Percentiles rank a stretch among this genome's conserved stretches.
Conservation (phyloP, 345 rosid genomes). For the Pugionium cornutum region DNA sequence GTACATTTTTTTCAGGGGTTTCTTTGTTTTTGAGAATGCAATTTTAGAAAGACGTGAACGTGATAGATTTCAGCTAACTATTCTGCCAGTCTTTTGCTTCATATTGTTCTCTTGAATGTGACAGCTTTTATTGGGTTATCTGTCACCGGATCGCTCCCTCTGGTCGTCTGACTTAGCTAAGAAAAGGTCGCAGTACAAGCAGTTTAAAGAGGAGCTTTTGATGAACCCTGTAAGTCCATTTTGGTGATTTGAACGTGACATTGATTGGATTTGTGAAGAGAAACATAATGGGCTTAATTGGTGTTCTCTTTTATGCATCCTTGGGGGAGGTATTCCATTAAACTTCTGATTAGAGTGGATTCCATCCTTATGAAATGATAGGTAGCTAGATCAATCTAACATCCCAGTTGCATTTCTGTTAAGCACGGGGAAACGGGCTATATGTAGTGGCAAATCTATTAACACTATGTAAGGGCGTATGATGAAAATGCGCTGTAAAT, state of each 20-base stretch:
- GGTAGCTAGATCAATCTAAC: not conserved
- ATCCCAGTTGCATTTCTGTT: not conserved
- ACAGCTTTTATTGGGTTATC: constrained; percentile 84
- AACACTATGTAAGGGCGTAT: not conserved
- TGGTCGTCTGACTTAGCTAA: constrained; percentile 85
- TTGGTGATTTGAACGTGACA: constrained; percentile 2
- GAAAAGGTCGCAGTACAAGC: constrained; percentile 88
- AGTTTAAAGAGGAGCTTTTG: constrained; percentile 84
- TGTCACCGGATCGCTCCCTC: constrained; percentile 74
- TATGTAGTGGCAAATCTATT: constrained; percentile 1
- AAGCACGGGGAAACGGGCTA: not conserved
- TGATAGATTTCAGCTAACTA: not conserved
- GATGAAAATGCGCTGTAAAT: constrained; percentile 12
- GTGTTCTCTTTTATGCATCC: not conserved
- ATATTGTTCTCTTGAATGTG: constrained; percentile 29
- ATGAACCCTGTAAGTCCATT: constrained; percentile 83
- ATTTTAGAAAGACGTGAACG: not conserved
- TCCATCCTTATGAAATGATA: not conserved
- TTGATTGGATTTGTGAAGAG: constrained; percentile 1
- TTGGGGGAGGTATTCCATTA: not conserved
- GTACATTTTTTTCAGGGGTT: not conserved
- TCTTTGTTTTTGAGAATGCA: not conserved
- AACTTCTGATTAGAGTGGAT: not conserved
- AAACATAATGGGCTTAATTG: not conserved
- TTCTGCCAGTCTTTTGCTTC: constrained; percentile 17